Conservation (phyloP, 805 yeast genomes). For the Yarrowia phangngaensis region DNA sequence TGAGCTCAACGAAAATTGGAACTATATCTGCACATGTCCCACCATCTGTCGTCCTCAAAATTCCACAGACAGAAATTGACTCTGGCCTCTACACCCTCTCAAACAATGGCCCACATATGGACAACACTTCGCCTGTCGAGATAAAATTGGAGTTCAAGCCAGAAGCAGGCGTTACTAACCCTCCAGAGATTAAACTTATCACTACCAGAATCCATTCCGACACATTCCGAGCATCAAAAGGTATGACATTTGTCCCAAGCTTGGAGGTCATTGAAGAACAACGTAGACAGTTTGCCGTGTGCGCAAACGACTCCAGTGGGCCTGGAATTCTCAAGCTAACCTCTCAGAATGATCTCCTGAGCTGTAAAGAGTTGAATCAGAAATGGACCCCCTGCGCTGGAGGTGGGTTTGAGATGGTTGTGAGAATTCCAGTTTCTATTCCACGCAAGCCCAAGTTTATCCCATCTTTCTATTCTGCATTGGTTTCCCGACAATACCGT, state of each 20-base stretch:
- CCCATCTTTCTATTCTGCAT: constrained; percentile 24
- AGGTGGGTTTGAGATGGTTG: constrained; percentile 4
- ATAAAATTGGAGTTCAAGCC: constrained; percentile 22
- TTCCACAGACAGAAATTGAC: constrained; percentile 53
- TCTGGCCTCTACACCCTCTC: constrained; percentile 76
- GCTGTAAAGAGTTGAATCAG: constrained; percentile 15
- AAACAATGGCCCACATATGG: constrained; percentile 11
- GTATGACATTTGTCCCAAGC: constrained; percentile 24
- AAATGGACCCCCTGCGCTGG: background rate
- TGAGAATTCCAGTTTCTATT: constrained; percentile 4
- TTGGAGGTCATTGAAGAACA: constrained; percentile 22
- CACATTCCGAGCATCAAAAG: constrained; percentile 18
- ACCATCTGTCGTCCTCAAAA: constrained; percentile 23
- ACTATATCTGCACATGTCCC: constrained; percentile 15
- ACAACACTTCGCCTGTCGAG: constrained; percentile 18
- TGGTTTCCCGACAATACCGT: constrained; percentile 25
- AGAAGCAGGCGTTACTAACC: constrained; percentile 1
- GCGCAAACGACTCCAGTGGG: background rate
- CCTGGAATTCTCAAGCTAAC: constrained; percentile 16
- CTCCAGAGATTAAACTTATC: constrained; percentile 10
- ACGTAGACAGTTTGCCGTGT: constrained; percentile 2
- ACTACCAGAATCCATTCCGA: constrained; percentile 23
- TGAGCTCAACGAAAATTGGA: constrained; percentile 3
- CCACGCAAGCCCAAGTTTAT: constrained; percentile 25
- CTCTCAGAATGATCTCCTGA: constrained; percentile 10